Conservation (phyloP, 2,329 filamentous ascomycete species). For the Calcarisporium arbuscula region DNA sequence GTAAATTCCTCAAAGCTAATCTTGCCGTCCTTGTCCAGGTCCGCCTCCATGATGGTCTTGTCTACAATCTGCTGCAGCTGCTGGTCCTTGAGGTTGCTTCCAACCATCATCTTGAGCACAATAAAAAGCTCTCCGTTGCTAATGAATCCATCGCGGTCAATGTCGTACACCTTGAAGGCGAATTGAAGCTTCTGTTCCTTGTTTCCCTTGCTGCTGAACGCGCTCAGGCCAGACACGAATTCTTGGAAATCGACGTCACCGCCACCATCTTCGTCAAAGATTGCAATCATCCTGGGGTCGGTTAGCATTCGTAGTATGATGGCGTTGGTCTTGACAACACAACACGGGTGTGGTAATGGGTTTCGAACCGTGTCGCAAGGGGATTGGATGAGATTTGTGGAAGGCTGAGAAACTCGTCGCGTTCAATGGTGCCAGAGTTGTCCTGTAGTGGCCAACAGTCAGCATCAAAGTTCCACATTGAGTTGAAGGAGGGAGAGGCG, state of each 20-base stretch:
- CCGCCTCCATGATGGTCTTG: slow-evolving; percentile 99
- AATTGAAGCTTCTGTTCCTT: slow-evolving; percentile 98
- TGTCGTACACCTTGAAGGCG: slow-evolving; percentile 99
- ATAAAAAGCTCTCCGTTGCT: slow-evolving; percentile 99
- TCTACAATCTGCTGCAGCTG: slow-evolving; percentile 99
- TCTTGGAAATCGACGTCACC: slow-evolving; percentile 98
- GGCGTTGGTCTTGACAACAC: not conserved
- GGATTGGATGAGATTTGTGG: slow-evolving; percentile 98
- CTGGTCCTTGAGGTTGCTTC: slow-evolving; percentile 97
- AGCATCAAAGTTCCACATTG: not conserved
- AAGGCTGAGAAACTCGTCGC: slow-evolving; percentile 94
- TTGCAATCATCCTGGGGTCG: slow-evolving; percentile 83
- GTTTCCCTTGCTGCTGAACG: slow-evolving; percentile 96
- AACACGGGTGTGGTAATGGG: not conserved
- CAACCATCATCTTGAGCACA: slow-evolving; percentile 99
- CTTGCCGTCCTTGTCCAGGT: slow-evolving; percentile 91
- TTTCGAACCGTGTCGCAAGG: slow-evolving; percentile 75
- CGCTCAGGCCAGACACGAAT: slow-evolving; percentile 90
- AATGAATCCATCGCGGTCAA: slow-evolving; percentile 96
- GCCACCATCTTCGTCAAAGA: slow-evolving; percentile 97
- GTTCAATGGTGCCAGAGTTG: slow-evolving; percentile 96
- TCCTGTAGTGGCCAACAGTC: slow-evolving; percentile 51
- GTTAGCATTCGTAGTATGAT: not conserved
- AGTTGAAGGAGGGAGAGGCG: not conserved
- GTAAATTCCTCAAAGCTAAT: slow-evolving; percentile 99